Percentiles rank a stretch among this genome's conserved stretches.
phyloP scores from a whole-genome alignment of 768 basidiomycete species.

The Podaxis sp. region DNA sequence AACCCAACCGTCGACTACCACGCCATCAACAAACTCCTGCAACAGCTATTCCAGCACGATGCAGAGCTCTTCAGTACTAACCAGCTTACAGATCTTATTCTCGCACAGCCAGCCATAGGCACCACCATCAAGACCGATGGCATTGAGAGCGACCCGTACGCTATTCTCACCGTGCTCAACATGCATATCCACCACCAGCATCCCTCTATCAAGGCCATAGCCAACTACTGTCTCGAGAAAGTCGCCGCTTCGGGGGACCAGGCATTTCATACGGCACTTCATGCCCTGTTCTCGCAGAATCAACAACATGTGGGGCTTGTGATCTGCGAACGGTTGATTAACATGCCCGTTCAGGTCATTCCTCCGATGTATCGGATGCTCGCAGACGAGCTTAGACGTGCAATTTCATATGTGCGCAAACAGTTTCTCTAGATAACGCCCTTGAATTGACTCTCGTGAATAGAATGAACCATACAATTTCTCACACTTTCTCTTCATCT shows the following conservation, averaged over 20 bases:
- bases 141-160: conserved; percentile 85
- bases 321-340: conserved; percentile 84
- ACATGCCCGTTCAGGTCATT: conserved; percentile 92
- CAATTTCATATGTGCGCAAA: conserved; percentile 54
- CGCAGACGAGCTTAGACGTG: conserved; percentile 73
- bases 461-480: conserved; percentile 65
- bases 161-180: conserved; percentile 81
- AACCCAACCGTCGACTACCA: conserved; percentile 80
- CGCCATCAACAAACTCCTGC: conserved; percentile 71
- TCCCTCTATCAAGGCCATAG: conserved; percentile 63
- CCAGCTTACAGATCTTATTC: conserved; percentile 75
- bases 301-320: conserved; percentile 72
- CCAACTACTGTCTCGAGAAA: conserved; percentile 66
- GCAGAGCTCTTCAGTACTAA: conserved; percentile 66
- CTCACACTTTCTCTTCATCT: conserved; percentile 70
- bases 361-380: conserved; percentile 94
- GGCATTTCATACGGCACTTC: conserved; percentile 49
- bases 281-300: conserved; percentile 46
- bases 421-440: neutral
- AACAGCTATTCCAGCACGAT: conserved; percentile 71
- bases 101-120: conserved; percentile 71
- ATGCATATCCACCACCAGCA: conserved; percentile 64
- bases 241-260: conserved; percentile 41
- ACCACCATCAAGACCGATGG: conserved; percentile 93
- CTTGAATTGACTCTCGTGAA: neutral